Evolutionary conservation across 345 rosid genomes (phyloP).

Genomic region (Citrus trifoliata): DNA sequence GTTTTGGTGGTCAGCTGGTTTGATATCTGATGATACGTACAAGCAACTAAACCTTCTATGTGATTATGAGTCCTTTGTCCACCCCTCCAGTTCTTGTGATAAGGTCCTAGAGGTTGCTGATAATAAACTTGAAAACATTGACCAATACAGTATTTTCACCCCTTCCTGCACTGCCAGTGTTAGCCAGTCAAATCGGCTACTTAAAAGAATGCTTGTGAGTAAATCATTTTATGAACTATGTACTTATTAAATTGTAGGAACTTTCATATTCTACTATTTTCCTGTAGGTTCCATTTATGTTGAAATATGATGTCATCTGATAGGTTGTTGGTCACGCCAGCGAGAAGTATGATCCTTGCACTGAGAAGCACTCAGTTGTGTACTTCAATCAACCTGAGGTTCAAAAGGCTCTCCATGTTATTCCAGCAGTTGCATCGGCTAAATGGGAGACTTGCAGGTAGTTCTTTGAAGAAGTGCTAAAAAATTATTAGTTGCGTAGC

Average conservation of each 20-base stretch:
- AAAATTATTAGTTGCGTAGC: not conserved
- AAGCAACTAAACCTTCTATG: constrained; percentile 56
- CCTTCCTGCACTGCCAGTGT: too few relatives aligned
- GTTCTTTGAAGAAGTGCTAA: not conserved
- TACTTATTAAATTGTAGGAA: not conserved
- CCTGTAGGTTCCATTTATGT: constrained; percentile 3
- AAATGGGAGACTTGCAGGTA: constrained; percentile 96
- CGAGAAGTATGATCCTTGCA: constrained; percentile 91
- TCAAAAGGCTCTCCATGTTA: constrained; percentile 75
- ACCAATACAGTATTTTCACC: constrained; percentile 86
- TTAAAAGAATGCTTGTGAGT: constrained; percentile 62
- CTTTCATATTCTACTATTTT: not conserved
- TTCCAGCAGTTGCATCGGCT: constrained; percentile 54
- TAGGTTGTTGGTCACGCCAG: constrained; percentile 58
- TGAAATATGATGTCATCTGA: constrained; percentile 9
- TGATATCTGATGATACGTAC: constrained; percentile 88
- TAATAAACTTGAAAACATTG: constrained; percentile 73
- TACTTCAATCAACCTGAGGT: constrained; percentile 88
- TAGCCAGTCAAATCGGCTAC: constrained; percentile 54
- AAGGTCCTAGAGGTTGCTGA: constrained; percentile 49
- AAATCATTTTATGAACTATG: not conserved
- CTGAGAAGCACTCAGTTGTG: constrained; percentile 69
- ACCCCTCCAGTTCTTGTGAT: constrained; percentile 56
- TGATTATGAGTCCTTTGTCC: constrained; percentile 68
- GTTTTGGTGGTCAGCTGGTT: constrained; percentile 81